Conservation (phyloP, 768 basidiomycete species). For the Trichaptum fuscoviolaceum region DNA sequence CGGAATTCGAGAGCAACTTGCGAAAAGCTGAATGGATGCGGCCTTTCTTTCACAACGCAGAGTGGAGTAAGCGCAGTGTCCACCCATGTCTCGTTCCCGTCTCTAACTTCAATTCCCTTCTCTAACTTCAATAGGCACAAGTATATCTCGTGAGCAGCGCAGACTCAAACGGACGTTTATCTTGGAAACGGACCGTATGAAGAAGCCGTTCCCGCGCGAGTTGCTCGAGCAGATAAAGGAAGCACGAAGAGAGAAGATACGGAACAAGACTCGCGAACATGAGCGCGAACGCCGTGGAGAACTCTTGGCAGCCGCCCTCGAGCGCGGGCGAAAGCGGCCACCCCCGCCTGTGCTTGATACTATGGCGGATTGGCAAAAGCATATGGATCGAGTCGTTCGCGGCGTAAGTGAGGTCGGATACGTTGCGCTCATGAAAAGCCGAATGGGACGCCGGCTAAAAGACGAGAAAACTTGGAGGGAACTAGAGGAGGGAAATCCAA, state of each 20-base stretch:
- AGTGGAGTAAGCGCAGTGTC: constrained; percentile 38
- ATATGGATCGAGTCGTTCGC: constrained; percentile 44
- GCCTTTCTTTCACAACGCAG: constrained; percentile 20
- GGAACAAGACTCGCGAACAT: constrained; percentile 59
- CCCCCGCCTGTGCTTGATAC: constrained; percentile 54
- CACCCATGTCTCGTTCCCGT: neutral
- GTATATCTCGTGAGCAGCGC: constrained; percentile 27
- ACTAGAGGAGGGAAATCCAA: constrained; percentile 25
- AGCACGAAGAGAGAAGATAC: constrained; percentile 56
- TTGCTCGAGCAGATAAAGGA: constrained; percentile 44
- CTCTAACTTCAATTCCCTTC: constrained; percentile 1
- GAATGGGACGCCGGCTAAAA: constrained; percentile 45
- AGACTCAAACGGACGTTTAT: constrained; percentile 29
- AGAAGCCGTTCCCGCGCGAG: constrained; percentile 39
- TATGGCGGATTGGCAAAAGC: constrained; percentile 45
- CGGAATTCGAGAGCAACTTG: constrained; percentile 29
- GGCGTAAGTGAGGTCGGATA: constrained; percentile 66
- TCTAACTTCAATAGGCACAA: constrained; percentile 26
- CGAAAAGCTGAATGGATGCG: constrained; percentile 13
- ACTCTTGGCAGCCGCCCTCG: constrained; percentile 41
- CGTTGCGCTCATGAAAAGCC: constrained; percentile 56
- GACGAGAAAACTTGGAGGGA: constrained; percentile 28
- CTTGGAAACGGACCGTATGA: constrained; percentile 38
- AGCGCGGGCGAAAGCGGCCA: constrained; percentile 47
- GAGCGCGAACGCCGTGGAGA: constrained; percentile 63